Evolutionary conservation across 2,329 filamentous ascomycete genomes (phyloP).

Genomic region (Ambrosiella beaveri): DNA sequence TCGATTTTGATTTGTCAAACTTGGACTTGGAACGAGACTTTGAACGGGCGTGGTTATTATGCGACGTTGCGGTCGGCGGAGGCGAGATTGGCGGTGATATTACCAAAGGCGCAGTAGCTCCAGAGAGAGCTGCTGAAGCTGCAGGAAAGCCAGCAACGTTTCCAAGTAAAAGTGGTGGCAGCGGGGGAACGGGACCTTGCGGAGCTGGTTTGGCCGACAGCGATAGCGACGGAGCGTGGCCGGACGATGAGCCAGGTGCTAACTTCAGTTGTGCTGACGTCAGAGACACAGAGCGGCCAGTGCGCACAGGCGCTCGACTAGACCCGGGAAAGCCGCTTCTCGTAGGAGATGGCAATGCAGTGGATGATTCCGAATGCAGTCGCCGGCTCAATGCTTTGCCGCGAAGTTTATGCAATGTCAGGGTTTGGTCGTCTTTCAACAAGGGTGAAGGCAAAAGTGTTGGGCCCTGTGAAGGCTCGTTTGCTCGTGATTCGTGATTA

Average conservation of each 20-base stretch:
- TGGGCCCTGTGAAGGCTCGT: background rate
- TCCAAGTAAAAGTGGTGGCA: background rate
- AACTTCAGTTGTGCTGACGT: conserved; percentile 4
- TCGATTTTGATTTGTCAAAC: background rate
- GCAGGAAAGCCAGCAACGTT: background rate
- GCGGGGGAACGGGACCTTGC: background rate
- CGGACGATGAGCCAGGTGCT: background rate
- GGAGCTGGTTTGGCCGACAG: background rate
- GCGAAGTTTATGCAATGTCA: background rate
- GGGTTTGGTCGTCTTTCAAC: background rate
- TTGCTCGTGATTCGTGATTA: background rate
- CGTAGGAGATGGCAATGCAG: background rate
- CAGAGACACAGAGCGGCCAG: conserved; percentile 9
- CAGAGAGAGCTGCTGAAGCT: background rate
- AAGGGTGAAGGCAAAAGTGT: background rate
- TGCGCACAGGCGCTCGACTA: background rate
- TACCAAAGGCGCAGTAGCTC: background rate
- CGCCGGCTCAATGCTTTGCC: background rate
- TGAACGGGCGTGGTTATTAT: background rate
- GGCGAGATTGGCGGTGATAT: conserved; percentile 4
- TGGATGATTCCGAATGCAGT: background rate
- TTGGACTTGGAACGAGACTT: background rate
- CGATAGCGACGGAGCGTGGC: background rate
- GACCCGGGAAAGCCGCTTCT: background rate
- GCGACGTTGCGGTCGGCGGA: background rate